These are phyloP conservation scores for Ophiosphaerella herpotricha DNA, from an alignment of 2,329 filamentous ascomycete species.

Conservation along the genomic window DNA sequence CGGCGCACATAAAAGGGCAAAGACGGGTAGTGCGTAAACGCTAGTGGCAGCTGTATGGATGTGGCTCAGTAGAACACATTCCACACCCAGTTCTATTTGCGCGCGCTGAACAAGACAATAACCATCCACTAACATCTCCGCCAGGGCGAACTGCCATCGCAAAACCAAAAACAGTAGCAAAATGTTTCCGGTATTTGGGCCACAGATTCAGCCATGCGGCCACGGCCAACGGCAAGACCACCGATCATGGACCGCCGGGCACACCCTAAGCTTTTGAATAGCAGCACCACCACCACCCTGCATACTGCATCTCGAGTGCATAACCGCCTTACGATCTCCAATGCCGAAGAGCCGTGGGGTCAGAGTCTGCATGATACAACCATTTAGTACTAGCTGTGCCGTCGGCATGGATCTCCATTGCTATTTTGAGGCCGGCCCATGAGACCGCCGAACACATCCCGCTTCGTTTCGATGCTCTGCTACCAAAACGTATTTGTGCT, in stretches of 20 bases:
- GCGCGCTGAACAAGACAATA: no score
- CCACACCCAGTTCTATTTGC: no score
- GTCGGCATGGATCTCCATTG: not conserved
- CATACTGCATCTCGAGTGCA: not conserved
- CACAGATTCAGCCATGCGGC: not conserved
- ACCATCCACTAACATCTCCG: no score
- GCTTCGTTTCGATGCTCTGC: no score
- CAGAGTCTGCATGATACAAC: not conserved
- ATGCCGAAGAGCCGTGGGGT: not conserved
- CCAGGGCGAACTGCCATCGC: not conserved
- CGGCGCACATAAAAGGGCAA: not conserved
- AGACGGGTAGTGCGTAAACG: not conserved
- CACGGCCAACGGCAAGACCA: not conserved
- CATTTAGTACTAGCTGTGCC: no score
- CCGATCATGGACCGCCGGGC: not conserved
- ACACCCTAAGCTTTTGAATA: not conserved
- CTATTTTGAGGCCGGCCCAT: no score
- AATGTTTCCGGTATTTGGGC: not conserved
- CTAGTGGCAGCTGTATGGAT: constrained; percentile 5
- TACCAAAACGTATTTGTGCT: no score
- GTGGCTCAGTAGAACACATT: not conserved
- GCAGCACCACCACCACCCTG: not conserved
- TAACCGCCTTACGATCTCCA: not conserved
- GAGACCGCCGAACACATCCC: no score
- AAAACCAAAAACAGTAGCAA: no score